A percentile compares a stretch with the other conserved stretches of the same genome.
These are phyloP conservation scores for Stipa capillata DNA, from an alignment of 176 grass and related monocot genomes.

Conservation along the genomic window DNA sequence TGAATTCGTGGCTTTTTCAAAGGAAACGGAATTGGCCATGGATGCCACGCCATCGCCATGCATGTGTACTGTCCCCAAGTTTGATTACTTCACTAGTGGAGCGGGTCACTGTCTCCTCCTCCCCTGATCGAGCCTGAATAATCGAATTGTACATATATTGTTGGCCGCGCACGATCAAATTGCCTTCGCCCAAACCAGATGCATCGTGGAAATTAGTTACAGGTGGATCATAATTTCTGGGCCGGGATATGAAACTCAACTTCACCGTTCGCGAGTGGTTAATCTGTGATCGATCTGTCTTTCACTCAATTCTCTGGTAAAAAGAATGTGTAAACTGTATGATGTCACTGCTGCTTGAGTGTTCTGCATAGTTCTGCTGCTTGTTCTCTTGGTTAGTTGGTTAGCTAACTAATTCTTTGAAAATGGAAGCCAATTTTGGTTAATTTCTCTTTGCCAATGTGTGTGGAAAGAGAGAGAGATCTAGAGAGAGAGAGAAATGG, in stretches of 20 bases:
- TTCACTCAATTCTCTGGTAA: not conserved
- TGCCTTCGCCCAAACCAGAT: not conserved
- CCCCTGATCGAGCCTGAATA: not conserved
- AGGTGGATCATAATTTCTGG: not conserved
- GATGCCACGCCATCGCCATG: not conserved
- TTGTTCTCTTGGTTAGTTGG: not conserved
- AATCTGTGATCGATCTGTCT: not conserved
- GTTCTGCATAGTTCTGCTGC: not conserved
- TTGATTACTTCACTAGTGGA: no score
- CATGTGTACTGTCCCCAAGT: not conserved
- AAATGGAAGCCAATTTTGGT: not conserved
- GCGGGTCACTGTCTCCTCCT: not conserved
- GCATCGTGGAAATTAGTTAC: not conserved
- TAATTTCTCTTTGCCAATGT: not conserved
- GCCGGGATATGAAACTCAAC: no score
- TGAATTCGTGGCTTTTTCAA: not conserved
- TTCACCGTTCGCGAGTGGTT: not conserved
- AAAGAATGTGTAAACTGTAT: not conserved
- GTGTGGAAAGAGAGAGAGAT: no score
- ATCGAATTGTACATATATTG: slow-evolving; percentile 31
- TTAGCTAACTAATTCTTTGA: not conserved
- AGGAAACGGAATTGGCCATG: not conserved
- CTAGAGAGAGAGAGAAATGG: not conserved
- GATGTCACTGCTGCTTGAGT: no score
- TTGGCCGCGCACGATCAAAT: not conserved